These are phyloP conservation scores for Alternaria sp. DNA, from an alignment of 2,329 filamentous ascomycete genomes.

Conservation along the genomic window DNA sequence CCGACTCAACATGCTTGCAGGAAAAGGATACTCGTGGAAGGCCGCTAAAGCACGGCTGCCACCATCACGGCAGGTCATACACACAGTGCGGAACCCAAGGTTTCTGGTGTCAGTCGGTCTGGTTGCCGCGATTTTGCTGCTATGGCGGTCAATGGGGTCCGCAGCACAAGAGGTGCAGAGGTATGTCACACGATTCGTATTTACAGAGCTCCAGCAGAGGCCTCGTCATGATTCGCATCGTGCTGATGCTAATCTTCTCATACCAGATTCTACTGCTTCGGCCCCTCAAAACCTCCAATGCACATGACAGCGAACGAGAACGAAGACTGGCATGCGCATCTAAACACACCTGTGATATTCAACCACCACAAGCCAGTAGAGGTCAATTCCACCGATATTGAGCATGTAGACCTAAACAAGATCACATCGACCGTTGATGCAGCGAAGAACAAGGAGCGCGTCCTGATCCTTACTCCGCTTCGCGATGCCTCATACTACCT, in stretches of 20 bases:
- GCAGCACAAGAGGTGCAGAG: conserved; percentile 90
- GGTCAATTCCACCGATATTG: conserved; percentile 82
- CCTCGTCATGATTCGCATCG: not conserved
- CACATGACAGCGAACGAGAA: conserved; percentile 93
- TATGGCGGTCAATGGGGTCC: conserved; percentile 87
- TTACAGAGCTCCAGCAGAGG: not conserved
- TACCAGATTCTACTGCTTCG: conserved; percentile 93
- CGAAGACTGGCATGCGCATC: conserved; percentile 85
- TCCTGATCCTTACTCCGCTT: conserved; percentile 91
- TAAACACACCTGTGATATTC: conserved; percentile 93
- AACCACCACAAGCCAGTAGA: conserved; percentile 91
- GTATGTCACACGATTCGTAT: conserved; percentile 60
- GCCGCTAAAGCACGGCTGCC: conserved; percentile 82
- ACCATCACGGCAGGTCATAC: conserved; percentile 70
- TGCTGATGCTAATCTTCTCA: conserved; percentile 31
- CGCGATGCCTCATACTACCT: conserved; percentile 87
- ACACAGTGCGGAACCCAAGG: conserved; percentile 77
- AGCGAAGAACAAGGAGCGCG: conserved; percentile 79
- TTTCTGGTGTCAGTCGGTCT: conserved; percentile 79
- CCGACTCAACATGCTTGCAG: conserved; percentile 75
- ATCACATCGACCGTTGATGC: conserved; percentile 84
- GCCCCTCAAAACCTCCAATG: conserved; percentile 93
- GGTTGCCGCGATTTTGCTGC: conserved; percentile 74
- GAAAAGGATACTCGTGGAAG: conserved; percentile 93
- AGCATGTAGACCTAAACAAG: conserved; percentile 83